Percentiles rank a stretch among this genome's conserved stretches.
Evolutionary conservation across 495 filamentous ascomycete genomes (phyloP).

Genomic region (Neurospora intermedia): DNA sequence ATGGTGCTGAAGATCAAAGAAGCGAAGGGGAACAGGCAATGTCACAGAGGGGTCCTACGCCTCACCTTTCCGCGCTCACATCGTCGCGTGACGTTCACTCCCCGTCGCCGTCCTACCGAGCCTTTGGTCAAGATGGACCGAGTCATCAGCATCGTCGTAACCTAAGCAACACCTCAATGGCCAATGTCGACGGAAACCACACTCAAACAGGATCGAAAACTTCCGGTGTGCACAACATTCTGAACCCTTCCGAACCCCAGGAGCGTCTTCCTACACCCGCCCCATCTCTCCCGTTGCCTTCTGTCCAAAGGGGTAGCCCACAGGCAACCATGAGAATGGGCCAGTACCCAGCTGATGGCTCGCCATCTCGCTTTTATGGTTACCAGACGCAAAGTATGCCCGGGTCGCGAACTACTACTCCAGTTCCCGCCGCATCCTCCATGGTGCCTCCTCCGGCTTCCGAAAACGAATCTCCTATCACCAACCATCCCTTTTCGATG

Average conservation of each 20-base stretch:
- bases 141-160: conserved; percentile 20
- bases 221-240: conserved; percentile 40
- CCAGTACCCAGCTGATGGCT: conserved; percentile 18
- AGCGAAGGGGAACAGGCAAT: conserved; percentile 49
- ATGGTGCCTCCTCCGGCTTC: conserved; percentile 16
- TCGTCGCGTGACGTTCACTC: conserved; percentile 16
- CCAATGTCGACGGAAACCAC: conserved; percentile 21
- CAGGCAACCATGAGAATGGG: conserved; percentile 16
- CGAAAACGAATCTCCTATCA: conserved; percentile 28
- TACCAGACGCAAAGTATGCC: conserved; percentile 19
- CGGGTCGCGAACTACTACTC: background rate
- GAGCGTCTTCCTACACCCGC: conserved; percentile 10
- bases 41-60: conserved; percentile 44
- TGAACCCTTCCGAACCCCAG: conserved; percentile 35
- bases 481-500: conserved; percentile 30
- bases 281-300: conserved; percentile 8
- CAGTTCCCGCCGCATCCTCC: conserved; percentile 14
- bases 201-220: conserved; percentile 29
- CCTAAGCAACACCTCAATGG: conserved; percentile 14
- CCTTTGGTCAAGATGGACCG: conserved; percentile 15
- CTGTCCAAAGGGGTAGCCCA: conserved; percentile 1
- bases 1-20: conserved; percentile 35
- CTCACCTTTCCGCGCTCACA: conserved; percentile 31
- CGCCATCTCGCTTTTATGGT: conserved; percentile 22
- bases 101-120: conserved; percentile 17